Evolutionary conservation across 1,284 basidiomycete species (phyloP).

Genomic region (Puccinia triticina): DNA sequence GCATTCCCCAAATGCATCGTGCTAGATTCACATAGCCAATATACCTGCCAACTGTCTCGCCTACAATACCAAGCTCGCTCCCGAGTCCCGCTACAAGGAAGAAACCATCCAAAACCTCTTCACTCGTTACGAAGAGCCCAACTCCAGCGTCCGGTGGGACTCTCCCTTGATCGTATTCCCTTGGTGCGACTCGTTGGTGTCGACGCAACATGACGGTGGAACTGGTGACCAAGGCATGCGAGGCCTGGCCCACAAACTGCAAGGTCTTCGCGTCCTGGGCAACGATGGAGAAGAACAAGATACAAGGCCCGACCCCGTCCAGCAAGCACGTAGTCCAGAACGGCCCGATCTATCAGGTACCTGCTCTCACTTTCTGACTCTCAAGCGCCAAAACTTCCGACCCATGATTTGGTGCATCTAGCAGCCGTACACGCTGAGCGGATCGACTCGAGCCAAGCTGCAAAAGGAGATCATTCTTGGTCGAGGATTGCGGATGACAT

Average conservation of each 20-base stretch:
- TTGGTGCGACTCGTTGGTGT: conserved; percentile 37
- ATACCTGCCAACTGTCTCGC: conserved; percentile 32
- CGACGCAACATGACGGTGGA: neutral
- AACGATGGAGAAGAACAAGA: conserved; percentile 16
- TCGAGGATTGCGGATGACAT: conserved; percentile 44
- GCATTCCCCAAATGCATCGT: neutral
- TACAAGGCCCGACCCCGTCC: neutral
- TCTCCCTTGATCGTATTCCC: conserved; percentile 47
- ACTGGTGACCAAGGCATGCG: neutral
- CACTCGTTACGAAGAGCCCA: conserved; percentile 46
- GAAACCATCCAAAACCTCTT: conserved; percentile 38
- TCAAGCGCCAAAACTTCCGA: neutral
- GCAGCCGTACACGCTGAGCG: neutral
- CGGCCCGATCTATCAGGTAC: conserved; percentile 12
- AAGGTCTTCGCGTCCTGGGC: conserved; percentile 42
- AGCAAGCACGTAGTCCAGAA: neutral
- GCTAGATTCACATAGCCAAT: conserved; percentile 45
- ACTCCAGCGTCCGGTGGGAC: conserved; percentile 37
- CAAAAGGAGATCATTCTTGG: conserved; percentile 5
- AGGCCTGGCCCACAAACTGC: conserved; percentile 25
- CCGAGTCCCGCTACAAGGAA: conserved; percentile 34
- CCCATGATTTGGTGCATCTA: neutral
- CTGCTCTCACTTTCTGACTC: neutral
- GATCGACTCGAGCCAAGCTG: neutral
- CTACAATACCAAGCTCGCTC: conserved; percentile 25